Percentiles rank a stretch among this genome's conserved stretches.
phyloP scores from a whole-genome alignment of 306 rosid genomes.

The Oxytropis ochrocephala region DNA sequence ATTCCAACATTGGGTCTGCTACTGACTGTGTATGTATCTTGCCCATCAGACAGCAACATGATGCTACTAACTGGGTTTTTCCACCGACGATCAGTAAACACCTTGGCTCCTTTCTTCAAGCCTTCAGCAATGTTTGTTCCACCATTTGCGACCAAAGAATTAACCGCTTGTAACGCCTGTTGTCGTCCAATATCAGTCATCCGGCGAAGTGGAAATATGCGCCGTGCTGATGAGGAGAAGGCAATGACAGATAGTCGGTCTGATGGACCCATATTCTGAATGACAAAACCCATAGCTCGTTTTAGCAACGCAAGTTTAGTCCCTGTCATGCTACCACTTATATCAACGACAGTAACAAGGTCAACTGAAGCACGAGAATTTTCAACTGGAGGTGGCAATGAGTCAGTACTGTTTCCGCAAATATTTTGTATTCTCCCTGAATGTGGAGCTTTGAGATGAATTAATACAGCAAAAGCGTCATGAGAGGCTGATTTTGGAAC shows the following conservation, averaged over 20 bases:
- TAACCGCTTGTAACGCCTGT: conserved; percentile 80
- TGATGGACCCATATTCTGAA: conserved; percentile 86
- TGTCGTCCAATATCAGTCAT: conserved; percentile 86
- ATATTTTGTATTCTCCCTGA: conserved; percentile 29
- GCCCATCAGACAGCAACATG: conserved; percentile 88
- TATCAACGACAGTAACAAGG: conserved; percentile 89
- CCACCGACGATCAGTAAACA: conserved; percentile 58
- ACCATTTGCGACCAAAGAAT: conserved; percentile 68
- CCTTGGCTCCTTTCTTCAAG: conserved; percentile 81
- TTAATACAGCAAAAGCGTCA: conserved; percentile 56
- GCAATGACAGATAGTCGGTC: conserved; percentile 86
- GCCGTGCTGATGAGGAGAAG: conserved; percentile 91
- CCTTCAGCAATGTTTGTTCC: conserved; percentile 97
- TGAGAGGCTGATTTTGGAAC: conserved; percentile 59
- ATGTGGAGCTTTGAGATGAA: conserved; percentile 84
- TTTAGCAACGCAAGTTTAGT: conserved; percentile 89
- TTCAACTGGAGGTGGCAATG: conserved; percentile 23
- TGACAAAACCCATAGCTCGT: conserved; percentile 97
- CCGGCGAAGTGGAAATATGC: conserved; percentile 80
- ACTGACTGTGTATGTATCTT: conserved; percentile 72
- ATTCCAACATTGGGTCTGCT: conserved; percentile 36
- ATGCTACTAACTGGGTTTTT: conserved; percentile 88
- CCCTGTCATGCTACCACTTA: conserved; percentile 99
- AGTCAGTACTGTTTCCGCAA: conserved; percentile 10
- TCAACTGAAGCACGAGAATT: conserved; percentile 74